Conservation (phyloP, 257 asterid genomes). For the Scutellaria barbata region DNA sequence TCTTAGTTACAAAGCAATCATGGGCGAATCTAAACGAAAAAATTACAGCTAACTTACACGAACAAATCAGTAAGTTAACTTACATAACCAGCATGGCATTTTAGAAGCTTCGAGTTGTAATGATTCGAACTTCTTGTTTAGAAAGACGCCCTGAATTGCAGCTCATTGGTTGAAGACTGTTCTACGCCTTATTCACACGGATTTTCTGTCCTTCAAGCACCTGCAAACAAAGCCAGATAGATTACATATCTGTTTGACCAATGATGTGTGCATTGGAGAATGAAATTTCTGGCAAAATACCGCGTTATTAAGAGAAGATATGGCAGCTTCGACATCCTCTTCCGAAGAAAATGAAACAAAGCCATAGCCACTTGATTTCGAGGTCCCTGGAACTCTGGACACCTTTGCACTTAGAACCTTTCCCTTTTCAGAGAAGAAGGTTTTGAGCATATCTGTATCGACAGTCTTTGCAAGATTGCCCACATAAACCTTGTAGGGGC, state of each 20-base stretch:
- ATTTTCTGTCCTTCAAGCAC: constrained; percentile 88
- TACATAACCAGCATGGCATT: background rate
- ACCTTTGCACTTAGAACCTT: constrained; percentile 80
- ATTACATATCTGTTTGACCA: too few species aligned
- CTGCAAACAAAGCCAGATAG: too few species aligned
- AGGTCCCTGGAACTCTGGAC: constrained; percentile 84
- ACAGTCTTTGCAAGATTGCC: constrained; percentile 92
- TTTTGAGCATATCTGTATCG: constrained; percentile 61
- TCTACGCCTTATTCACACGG: constrained; percentile 85
- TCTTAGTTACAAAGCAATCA: constrained; percentile 13
- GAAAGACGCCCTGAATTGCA: background rate
- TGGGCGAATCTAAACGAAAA: background rate
- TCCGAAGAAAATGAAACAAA: constrained; percentile 83
- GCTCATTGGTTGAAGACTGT: background rate
- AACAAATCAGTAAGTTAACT: background rate
- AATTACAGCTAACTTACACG: too few species aligned
- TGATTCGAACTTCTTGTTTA: background rate
- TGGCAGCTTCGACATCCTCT: constrained; percentile 89
- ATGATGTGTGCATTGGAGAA: too few species aligned
- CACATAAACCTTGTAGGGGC: constrained; percentile 83
- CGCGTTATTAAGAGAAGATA: constrained; percentile 69
- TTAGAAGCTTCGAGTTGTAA: background rate
- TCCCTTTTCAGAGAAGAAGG: constrained; percentile 74
- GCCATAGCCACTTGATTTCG: constrained; percentile 91
- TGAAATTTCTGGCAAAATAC: constrained; percentile 47